Conservation (phyloP, 768 basidiomycete genomes). For the Boletus subparvulus region DNA sequence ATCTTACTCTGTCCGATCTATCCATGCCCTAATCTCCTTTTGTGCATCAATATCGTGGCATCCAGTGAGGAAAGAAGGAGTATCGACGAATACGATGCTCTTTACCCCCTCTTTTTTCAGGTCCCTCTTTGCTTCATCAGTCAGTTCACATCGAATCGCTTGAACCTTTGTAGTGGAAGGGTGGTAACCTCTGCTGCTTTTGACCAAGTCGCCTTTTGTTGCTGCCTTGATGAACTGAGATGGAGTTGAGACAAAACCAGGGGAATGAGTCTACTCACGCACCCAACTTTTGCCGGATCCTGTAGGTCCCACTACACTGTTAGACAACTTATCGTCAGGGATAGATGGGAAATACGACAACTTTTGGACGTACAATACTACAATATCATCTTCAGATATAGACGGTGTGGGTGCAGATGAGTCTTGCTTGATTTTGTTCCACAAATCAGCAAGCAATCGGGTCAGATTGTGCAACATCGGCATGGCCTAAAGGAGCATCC, state of each 20-base stretch:
- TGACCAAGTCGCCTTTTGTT: conserved; percentile 1
- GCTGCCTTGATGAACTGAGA: conserved; percentile 15
- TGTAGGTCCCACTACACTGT: conserved; percentile 20
- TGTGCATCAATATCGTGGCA: conserved; percentile 2
- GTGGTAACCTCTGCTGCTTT: neutral
- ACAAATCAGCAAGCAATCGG: neutral
- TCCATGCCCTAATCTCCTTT: conserved; percentile 4
- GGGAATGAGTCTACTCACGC: neutral
- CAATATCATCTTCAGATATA: conserved; percentile 18
- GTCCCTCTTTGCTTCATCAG: conserved; percentile 2
- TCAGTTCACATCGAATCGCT: conserved; percentile 15
- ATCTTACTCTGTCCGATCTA: neutral
- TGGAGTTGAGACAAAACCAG: neutral
- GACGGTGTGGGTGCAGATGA: neutral
- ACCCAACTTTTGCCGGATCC: conserved; percentile 25
- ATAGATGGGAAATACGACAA: neutral
- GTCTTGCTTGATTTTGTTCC: conserved; percentile 15
- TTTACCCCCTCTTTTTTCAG: neutral
- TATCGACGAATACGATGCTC: conserved; percentile 21
- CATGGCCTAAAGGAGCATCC: neutral
- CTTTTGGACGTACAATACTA: conserved; percentile 18
- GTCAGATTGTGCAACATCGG: neutral
- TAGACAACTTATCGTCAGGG: neutral
- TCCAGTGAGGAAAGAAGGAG: conserved; percentile 22
- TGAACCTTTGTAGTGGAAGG: conserved; percentile 8